Percentiles rank a stretch among this genome's conserved stretches.
phyloP scores from a whole-genome alignment of 2,329 filamentous ascomycete species.

The Tolypocladium cylindrosporum region DNA sequence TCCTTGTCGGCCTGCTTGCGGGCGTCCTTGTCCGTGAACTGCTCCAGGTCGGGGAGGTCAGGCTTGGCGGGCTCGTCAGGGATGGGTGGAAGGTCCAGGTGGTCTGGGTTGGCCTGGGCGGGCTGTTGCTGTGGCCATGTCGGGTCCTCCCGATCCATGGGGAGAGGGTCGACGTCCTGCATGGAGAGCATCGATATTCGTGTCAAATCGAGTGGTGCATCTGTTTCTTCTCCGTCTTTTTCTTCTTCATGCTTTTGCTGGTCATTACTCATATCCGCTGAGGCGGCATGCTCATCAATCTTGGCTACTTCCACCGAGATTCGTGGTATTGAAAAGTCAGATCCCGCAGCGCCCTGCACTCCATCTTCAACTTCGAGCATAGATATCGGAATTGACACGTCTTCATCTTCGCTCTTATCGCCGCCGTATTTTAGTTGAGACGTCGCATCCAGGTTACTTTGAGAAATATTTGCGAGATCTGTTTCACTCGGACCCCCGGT shows the following conservation, averaged over 20 bases:
- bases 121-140: background rate
- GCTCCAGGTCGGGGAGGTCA: constrained; percentile 39
- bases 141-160: constrained; percentile 18
- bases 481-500: constrained; percentile 1
- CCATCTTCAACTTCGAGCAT: background rate
- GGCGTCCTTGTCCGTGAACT: constrained; percentile 52
- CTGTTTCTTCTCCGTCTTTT: background rate
- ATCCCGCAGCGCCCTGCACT: background rate
- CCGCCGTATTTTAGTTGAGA: background rate
- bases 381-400: background rate
- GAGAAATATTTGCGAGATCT: background rate
- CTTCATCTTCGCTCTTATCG: background rate
- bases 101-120: background rate
- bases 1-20: constrained; percentile 63
- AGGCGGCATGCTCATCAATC: background rate
- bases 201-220: constrained; percentile 4
- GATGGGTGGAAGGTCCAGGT: constrained; percentile 28
- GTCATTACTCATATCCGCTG: background rate
- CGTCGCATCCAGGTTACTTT: background rate
- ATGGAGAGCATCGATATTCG: constrained; percentile 20
- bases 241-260: background rate
- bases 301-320: background rate
- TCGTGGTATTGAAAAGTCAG: background rate
- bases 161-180: constrained; percentile 28
- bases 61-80: constrained; percentile 38